Percentiles rank a stretch among this genome's conserved stretches.
These are phyloP conservation scores for Jamesozyma spencerorum DNA, from an alignment of 805 yeast genomes.

Conservation along the genomic window DNA sequence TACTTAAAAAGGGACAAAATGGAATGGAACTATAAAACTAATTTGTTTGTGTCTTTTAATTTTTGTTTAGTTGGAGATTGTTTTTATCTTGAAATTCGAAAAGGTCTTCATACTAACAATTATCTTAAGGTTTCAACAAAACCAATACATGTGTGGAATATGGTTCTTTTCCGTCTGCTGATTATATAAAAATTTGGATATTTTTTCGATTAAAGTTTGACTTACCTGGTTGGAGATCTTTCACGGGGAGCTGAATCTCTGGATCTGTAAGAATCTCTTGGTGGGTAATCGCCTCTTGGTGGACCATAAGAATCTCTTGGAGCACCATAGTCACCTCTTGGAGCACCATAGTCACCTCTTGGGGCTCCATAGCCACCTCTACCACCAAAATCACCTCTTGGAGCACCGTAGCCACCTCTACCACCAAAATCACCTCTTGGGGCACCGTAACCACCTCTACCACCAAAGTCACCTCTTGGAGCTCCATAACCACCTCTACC, in stretches of 20 bases:
- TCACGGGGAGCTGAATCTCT: constrained; percentile 43
- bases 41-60: background rate
- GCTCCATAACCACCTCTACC: constrained; percentile 29
- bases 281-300: constrained; percentile 24
- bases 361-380: constrained; percentile 27
- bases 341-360: constrained; percentile 9
- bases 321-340: constrained; percentile 25
- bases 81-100: background rate
- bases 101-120: too few species aligned
- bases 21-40: background rate
- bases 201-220: background rate
- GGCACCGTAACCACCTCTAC: constrained; percentile 18
- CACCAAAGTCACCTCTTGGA: constrained; percentile 33
- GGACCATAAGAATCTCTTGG: constrained; percentile 27
- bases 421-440: constrained; percentile 30
- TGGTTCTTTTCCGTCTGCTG: background rate
- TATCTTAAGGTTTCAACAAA: background rate
- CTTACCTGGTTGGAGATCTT: constrained; percentile 72
- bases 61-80: background rate
- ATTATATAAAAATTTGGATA: background rate
- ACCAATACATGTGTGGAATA: background rate
- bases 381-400: constrained; percentile 26
- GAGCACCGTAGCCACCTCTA: constrained; percentile 19
- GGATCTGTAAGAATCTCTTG: constrained; percentile 40
- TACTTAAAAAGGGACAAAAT: background rate